Base-by-base conservation (phyloP, 2,329 filamentous ascomycete species). In the Daldinia sp. region DNA sequence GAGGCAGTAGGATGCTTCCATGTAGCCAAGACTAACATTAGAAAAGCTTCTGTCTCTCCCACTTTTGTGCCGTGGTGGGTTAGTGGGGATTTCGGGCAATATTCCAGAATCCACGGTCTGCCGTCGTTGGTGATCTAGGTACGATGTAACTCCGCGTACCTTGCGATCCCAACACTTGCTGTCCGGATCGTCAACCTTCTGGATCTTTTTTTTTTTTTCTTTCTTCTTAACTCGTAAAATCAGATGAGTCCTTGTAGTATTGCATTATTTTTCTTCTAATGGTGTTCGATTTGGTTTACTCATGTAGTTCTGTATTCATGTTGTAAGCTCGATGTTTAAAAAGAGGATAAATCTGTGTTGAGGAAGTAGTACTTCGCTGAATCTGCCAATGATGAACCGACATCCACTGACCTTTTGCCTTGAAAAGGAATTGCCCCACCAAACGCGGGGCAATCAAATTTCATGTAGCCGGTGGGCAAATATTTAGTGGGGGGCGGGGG, bases 401-500 rank as follows among this genome's bases (percentile, higher is more conserved):
- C 56, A 58, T 60, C 57, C 41, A 56, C 58, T 51, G 35, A 35
- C 6, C 37, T 57, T 13, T 9, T 44, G 23, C 23, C 18, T 44
- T 20, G 6, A 54, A 33, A 23, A 2, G 46, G 30, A 46, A 18
- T 6, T 53, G 51, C 39, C 46, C 68, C 60, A 61, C 48, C 55
- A 58, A 70, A 65, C 68, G 68, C 64, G 68, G 68, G 68, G 68
- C 64, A 67, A 60, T 60, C 64, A 59, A 26, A 50, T 53, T 63
- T 65, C 58, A 57, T 59, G 62, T 56, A 63, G 51, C 23, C 55
- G 41, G 46, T 57, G 56, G 63, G 35, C 39, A 60, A 23, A 28
- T 23, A 1, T 42, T 28, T 55, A 60, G 61, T 61, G 67, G 58
- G 28, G 37, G 44, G 20, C 63, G 60, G 66, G 60, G 56, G 51